Evolutionary conservation across 768 basidiomycete genomes (phyloP), one percentile per base, ranked within the genome.

Genomic region (Lentinula raphanica): DNA sequence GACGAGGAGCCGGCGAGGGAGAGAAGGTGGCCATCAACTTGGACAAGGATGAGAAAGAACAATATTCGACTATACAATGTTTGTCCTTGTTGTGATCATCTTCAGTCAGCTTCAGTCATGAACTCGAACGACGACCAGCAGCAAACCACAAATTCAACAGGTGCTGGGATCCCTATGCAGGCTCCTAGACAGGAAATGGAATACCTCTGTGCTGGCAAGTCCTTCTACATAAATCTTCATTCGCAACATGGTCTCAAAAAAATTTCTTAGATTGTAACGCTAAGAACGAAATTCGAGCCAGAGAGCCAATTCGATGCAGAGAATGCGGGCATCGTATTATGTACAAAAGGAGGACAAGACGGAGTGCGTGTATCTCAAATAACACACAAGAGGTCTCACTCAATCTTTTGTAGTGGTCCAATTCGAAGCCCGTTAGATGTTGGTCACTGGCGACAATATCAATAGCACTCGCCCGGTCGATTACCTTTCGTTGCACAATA

Each of bases 281-380:
- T 1, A 90, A 90, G 74, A 97, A 95, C 71, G 88, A 91, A 67
- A 94, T 98, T 69, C 88, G 86, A 72, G 79, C 91, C 7, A 79
- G 92, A 59, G 96, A 98, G 70, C 92, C 93, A 42, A 95, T 98
- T 62, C 88, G 96, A 58, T 98, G 96, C 74, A 82, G 90, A 64
- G 94, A 98, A 68, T 98, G 96, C 67, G 96, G 96, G 3, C 96
- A 98, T 72, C 86, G 96, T 54, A 96, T 98, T 70, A 94, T 98
- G 92, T 98, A 97, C 75, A 98, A 98, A 76, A 97, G 95, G 72
- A 78, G 96, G 66, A 96, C 94, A 23, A 91, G 83, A 68, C 79
- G 93, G 79, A 95, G 96, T 98, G 65, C 69, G 94, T 76, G 19
- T 17, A 38, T 32, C 39, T 17, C 19, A 21, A 15, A 56, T 48